phyloP scores from a whole-genome alignment of 345 rosid genomes.

The Raphanus sativus region DNA sequence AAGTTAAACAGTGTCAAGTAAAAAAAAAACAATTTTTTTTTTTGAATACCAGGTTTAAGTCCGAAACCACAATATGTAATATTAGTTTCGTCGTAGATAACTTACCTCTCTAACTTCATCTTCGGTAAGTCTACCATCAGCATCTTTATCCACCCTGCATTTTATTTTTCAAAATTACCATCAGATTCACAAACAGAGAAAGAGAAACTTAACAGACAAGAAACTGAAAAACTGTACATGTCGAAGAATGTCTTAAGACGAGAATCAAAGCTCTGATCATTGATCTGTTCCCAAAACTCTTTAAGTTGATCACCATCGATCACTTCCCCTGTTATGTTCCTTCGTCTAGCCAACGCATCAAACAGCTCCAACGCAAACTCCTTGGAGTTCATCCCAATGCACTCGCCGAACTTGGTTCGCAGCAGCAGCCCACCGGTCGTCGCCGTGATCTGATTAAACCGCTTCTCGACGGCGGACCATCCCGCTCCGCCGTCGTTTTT shows the following conservation, averaged over 20 bases:
- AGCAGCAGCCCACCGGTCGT: slow-evolving; percentile 46
- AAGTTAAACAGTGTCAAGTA: background rate
- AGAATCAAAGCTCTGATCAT: slow-evolving; percentile 70
- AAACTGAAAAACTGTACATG: slow-evolving; percentile 42
- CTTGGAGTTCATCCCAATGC: slow-evolving; percentile 79
- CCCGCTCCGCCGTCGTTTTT: slow-evolving; percentile 67
- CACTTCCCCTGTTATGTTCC: slow-evolving; percentile 51
- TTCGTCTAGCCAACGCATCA: slow-evolving; percentile 61
- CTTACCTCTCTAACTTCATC: slow-evolving; percentile 80
- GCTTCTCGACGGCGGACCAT: slow-evolving; percentile 66
- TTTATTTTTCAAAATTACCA: background rate
- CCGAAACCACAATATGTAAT: too few relatives aligned
- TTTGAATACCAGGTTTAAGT: too few relatives aligned
- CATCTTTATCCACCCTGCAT: slow-evolving; percentile 89
- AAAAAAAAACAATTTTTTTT: background rate
- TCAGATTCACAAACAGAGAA: background rate
- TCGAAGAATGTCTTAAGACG: slow-evolving; percentile 78
- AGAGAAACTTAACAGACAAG: background rate
- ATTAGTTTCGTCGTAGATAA: too few relatives aligned
- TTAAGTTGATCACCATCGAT: slow-evolving; percentile 49
- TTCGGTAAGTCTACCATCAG: slow-evolving; percentile 78
- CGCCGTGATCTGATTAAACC: slow-evolving; percentile 61
- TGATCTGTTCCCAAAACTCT: slow-evolving; percentile 80
- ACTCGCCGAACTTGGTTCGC: slow-evolving; percentile 59
- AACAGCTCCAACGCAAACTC: slow-evolving; percentile 73